phyloP scores from a whole-genome alignment of 345 rosid species.

The Ailanthus altissimus region DNA sequence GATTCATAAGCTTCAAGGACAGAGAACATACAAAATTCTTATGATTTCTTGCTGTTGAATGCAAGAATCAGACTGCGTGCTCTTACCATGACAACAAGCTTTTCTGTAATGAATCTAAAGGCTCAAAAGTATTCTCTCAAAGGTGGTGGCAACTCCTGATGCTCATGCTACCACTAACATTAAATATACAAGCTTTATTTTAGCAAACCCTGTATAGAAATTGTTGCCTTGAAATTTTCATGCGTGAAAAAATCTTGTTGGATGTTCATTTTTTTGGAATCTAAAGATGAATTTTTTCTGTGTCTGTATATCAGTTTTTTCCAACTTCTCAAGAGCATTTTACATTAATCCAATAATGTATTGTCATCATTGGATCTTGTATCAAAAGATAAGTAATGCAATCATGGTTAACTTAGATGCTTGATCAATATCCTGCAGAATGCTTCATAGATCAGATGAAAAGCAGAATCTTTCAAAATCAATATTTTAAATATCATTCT shows the following conservation, averaged over 20 bases:
- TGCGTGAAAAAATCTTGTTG: background rate
- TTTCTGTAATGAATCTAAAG: constrained; percentile 33
- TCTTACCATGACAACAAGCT: constrained; percentile 33
- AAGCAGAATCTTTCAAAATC: background rate
- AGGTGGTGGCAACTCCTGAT: constrained; percentile 34
- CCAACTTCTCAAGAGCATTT: background rate
- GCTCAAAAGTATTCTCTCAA: constrained; percentile 18
- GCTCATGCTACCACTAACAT: constrained; percentile 25
- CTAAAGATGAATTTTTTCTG: background rate
- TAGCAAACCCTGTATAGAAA: constrained; percentile 15
- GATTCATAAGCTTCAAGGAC: background rate
- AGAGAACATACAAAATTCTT: background rate
- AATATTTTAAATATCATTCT: background rate
- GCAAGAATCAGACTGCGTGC: constrained; percentile 46
- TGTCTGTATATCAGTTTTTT: background rate
- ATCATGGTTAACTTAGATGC: background rate
- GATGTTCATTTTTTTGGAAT: background rate
- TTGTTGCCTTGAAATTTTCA: background rate
- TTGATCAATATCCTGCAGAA: background rate
- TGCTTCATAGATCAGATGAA: background rate
- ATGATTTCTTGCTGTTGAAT: constrained; percentile 2
- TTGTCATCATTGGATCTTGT: no score
- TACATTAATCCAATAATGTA: no score
- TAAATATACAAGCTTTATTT: constrained; percentile 17
- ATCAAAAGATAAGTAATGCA: background rate